Evolutionary conservation across 306 rosid species (phyloP), one percentile per base, ranked within the genome.

Genomic region (Luffa aegyptiaca): DNA sequence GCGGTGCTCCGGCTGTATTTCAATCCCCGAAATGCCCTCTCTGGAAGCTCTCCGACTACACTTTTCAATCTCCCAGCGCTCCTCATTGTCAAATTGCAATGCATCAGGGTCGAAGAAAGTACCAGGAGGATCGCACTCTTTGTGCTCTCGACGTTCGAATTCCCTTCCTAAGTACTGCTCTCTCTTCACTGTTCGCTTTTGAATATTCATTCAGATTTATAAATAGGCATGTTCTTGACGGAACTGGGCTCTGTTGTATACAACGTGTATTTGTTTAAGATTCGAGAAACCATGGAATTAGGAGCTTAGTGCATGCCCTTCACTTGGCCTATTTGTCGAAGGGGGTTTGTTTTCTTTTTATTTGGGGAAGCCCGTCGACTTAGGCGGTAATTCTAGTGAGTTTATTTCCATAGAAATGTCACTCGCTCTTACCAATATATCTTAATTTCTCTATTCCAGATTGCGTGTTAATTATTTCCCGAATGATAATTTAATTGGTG

Each of bases 1-100:
- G 98, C 36, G 95, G 98, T 44, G 97, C 98, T 86, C 93, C 95
- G 80, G 97, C 97, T 48, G 98, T 94, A 35, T 90, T 94, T 63
- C 85, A 85, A 80, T 94, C 98, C 82, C 95, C 95, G 10, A 94
- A 94, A 91, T 94, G 98, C 77, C 93, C 95, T 44, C 95, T 85
- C 78, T 94, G 98, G 98, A 89, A 88, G 84, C 95, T 90, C 81
- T 73, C 89, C 66, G 87, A 87, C 26, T 77, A 84, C 81, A 83
- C 74, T 42, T 80, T 91, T 59, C 81, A 70, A 70, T 79, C 92
- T 7, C 85, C 84, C 69, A 57, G 66, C 78, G 80, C 89, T 12
- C 75, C 87, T 33, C 92, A 85, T 37, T 94, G 98, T 77, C 95
- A 92, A 41, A 49, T 82, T 8, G 87, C 95, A 6, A 79, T 82